phyloP scores from a whole-genome alignment of 352 stramenopile genomes.

The Phytophthora megakarya region DNA sequence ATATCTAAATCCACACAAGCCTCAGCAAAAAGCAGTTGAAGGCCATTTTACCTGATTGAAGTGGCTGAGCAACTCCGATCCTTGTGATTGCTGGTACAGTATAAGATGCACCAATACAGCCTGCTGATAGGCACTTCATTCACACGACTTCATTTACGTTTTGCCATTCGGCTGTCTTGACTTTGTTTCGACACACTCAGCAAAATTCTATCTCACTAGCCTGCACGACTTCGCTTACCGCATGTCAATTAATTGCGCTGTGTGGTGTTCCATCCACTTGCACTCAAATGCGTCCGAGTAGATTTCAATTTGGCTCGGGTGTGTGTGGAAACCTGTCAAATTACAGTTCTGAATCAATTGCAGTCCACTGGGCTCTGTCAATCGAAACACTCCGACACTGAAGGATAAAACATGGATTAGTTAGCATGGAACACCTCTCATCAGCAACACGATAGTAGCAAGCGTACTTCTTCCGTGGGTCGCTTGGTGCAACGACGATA shows the following conservation, averaged over 20 bases:
- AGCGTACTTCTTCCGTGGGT: constrained; percentile 63
- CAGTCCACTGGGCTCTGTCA: constrained; percentile 78
- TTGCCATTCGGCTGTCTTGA: constrained; percentile 2
- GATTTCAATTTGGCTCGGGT: constrained; percentile 76
- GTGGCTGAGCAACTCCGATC: constrained; percentile 10
- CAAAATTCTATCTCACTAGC: constrained; percentile 14
- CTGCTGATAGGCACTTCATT: constrained; percentile 23
- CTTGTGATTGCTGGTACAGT: constrained; percentile 25
- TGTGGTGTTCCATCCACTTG: constrained; percentile 54
- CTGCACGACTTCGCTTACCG: constrained; percentile 31
- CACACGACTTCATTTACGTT: constrained; percentile 24
- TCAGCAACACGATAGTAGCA: no score
- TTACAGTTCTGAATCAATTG: constrained; percentile 90
- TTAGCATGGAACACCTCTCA: no score
- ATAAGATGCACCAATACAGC: constrained; percentile 30
- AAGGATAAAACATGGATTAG: constrained; percentile 15
- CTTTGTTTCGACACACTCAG: constrained; percentile 7
- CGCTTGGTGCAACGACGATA: constrained; percentile 84
- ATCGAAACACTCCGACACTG: constrained; percentile 85
- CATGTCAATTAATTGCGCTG: constrained; percentile 72
- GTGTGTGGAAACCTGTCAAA: constrained; percentile 85
- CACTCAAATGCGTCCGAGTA: constrained; percentile 82
- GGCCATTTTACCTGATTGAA: constrained; percentile 1
- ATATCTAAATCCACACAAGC: constrained; percentile 58
- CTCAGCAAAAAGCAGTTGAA: neutral